A percentile compares a stretch with the other conserved stretches of the same genome.
Evolutionary conservation across 2,329 filamentous ascomycete genomes (phyloP).

Genomic region (Stagonosporopsis tanaceti): DNA sequence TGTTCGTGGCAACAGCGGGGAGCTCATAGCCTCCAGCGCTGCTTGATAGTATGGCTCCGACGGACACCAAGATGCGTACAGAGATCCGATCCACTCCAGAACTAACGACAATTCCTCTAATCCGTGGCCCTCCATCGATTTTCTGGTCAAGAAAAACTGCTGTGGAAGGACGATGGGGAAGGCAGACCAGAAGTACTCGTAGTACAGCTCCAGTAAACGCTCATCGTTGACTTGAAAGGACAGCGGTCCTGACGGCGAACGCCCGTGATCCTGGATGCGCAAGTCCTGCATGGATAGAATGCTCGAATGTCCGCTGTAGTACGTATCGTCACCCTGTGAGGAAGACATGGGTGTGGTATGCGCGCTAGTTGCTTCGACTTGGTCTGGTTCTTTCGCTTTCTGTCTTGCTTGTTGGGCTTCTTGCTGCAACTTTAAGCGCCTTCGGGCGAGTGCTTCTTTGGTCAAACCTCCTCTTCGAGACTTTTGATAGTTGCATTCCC

Average conservation of each 20-base stretch:
- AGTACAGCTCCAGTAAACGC: conserved; percentile 42
- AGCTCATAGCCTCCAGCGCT: conserved; percentile 32
- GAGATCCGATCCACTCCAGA: conserved; percentile 42
- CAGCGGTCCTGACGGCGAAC: conserved; percentile 6
- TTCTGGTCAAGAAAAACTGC: conserved; percentile 46
- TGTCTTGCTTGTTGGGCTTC: conserved; percentile 31
- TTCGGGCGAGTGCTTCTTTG: conserved; percentile 42
- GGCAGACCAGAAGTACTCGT: conserved; percentile 59
- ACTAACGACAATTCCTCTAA: conserved; percentile 36
- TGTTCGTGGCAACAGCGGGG: conserved; percentile 29
- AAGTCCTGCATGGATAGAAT: conserved; percentile 10
- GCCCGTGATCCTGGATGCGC: conserved; percentile 10
- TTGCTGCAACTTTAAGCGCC: conserved; percentile 38
- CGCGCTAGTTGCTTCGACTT: background rate
- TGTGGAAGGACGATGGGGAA: conserved; percentile 64
- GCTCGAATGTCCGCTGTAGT: background rate
- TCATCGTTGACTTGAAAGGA: conserved; percentile 38
- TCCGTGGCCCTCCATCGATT: conserved; percentile 25
- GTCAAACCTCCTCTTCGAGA: conserved; percentile 46
- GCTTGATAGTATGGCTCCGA: conserved; percentile 37
- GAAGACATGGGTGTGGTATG: conserved; percentile 7
- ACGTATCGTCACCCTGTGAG: conserved; percentile 3
- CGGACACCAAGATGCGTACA: conserved; percentile 44
- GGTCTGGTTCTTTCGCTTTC: background rate
- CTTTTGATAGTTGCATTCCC: conserved; percentile 45